phyloP scores from a whole-genome alignment of 495 filamentous ascomycete genomes.

The Thermothielavioides terrestris region DNA sequence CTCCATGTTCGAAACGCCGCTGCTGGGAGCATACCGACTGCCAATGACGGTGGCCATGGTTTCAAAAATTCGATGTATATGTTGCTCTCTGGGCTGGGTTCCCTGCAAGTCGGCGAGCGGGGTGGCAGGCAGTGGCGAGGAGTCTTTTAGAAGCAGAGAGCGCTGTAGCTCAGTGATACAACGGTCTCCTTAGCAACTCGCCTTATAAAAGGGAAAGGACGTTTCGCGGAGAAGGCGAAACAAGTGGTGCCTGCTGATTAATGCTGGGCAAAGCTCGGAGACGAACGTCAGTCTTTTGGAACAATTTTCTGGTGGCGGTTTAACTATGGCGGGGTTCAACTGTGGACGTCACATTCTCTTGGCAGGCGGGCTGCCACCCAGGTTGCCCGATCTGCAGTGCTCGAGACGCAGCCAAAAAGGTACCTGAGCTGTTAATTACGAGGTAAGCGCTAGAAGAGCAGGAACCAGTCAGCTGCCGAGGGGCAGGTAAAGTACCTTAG shows the following conservation, averaged over 20 bases:
- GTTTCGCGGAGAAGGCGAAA: neutral
- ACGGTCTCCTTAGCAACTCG: too few relatives aligned
- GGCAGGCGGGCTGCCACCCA: conserved; percentile 20
- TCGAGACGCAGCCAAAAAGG: neutral
- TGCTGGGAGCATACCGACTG: conserved; percentile 25
- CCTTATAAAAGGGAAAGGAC: too few relatives aligned
- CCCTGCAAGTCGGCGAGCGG: neutral
- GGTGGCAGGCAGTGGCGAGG: too few relatives aligned
- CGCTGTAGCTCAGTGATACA: too few relatives aligned
- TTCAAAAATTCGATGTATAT: neutral
- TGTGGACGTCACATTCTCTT: conserved; percentile 23
- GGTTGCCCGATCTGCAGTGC: neutral
- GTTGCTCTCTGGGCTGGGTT: neutral
- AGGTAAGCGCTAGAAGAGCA: too few relatives aligned
- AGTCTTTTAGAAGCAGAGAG: too few relatives aligned
- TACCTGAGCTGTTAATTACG: too few relatives aligned
- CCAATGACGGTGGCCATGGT: conserved; percentile 49
- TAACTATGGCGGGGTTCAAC: conserved; percentile 14
- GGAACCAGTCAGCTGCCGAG: too few relatives aligned
- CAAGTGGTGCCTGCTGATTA: conserved; percentile 5
- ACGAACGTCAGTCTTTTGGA: neutral
- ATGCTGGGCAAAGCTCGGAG: neutral
- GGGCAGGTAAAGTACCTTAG: too few relatives aligned
- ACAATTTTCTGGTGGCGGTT: conserved; percentile 24
- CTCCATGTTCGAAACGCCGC: conserved; percentile 26